Evolutionary conservation across 805 yeast species (phyloP).

Genomic region (Dipodascopsis uninucleata): DNA sequence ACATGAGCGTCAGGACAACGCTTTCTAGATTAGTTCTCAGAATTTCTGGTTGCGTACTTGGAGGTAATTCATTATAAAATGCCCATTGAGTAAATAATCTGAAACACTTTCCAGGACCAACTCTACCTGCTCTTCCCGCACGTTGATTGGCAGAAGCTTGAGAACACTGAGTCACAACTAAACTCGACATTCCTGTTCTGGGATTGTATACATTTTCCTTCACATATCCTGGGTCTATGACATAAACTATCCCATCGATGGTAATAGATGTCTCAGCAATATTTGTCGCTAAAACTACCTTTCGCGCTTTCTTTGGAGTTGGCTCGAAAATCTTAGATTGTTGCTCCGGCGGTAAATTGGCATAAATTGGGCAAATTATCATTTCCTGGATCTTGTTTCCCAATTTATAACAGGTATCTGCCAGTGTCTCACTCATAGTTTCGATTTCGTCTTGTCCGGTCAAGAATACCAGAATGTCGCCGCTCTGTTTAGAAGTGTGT

Average conservation of each 20-base stretch:
- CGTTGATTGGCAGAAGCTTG: slow-evolving; percentile 95
- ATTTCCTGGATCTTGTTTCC: slow-evolving; percentile 64
- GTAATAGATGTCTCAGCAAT: slow-evolving; percentile 97
- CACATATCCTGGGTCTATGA: slow-evolving; percentile 91
- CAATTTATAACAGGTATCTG: slow-evolving; percentile 60
- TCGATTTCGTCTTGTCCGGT: slow-evolving; percentile 90
- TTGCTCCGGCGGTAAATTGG: slow-evolving; percentile 85
- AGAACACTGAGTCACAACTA: slow-evolving; percentile 80
- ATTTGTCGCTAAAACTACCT: slow-evolving; percentile 90
- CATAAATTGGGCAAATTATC: slow-evolving; percentile 80
- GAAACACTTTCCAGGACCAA: slow-evolving; percentile 93
- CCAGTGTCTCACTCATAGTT: slow-evolving; percentile 61
- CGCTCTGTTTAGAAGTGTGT: slow-evolving; percentile 71
- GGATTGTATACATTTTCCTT: slow-evolving; percentile 88
- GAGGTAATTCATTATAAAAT: slow-evolving; percentile 69
- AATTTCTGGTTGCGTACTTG: slow-evolving; percentile 84
- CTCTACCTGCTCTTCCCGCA: slow-evolving; percentile 96
- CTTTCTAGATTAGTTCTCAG: slow-evolving; percentile 81
- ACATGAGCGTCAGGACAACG: slow-evolving; percentile 80
- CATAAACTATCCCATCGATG: slow-evolving; percentile 87
- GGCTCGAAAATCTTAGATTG: slow-evolving; percentile 88
- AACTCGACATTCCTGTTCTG: slow-evolving; percentile 84
- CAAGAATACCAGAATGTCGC: slow-evolving; percentile 72
- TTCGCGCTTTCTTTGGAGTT: slow-evolving; percentile 76
- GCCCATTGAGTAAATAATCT: slow-evolving; percentile 86